Evolutionary conservation across 768 basidiomycete genomes (phyloP), one percentile per base, ranked within the genome.

Genomic region (Tulasnella sp.): DNA sequence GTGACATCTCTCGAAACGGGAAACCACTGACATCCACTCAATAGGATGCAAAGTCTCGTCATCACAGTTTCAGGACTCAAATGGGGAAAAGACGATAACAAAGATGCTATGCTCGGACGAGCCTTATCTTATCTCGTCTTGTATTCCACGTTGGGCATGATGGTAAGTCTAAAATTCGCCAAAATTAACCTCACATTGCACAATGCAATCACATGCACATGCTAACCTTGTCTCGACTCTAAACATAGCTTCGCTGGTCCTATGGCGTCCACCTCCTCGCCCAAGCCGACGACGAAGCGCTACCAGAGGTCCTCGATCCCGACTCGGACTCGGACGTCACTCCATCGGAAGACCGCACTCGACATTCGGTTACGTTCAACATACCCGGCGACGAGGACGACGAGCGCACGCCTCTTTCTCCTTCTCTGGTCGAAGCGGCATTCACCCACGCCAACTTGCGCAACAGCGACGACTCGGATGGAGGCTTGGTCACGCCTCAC

Each of bases 101-200:
- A 89, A 79, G 88, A 96, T 79, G 90, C 91, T 31, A 98, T 97
- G 93, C 87, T 98, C 38, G 96, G 96, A 38, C 88, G 97, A 9
- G 94, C 93, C 0, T 84, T 97, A 75, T 92, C 92, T 0, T 96
- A 97, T 81, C 87, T 97, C 67, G 93, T 97, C 8, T 86, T 98
- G 29, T 96, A 96, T 82, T 95, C 93, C 77, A 97, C 96, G 0
- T 86, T 99, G 39, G 97, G 97, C 64, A 97, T 97, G 95, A 89
- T 98, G 80, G 93, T 95, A 80, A 79, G 91, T 54, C 54, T 36
- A 34, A 19, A 22, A 29, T 37, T 71, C 17, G 5, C 22, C 8
- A 19, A 29, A 58, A 64, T 25, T 6, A 34, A 34, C 58, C 31
- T 8, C 29, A n/a, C n/a, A n/a, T n/a, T n/a, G n/a, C n/a, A n/a